phyloP scores from a whole-genome alignment of 306 rosid species.

The Dryas drummondii region DNA sequence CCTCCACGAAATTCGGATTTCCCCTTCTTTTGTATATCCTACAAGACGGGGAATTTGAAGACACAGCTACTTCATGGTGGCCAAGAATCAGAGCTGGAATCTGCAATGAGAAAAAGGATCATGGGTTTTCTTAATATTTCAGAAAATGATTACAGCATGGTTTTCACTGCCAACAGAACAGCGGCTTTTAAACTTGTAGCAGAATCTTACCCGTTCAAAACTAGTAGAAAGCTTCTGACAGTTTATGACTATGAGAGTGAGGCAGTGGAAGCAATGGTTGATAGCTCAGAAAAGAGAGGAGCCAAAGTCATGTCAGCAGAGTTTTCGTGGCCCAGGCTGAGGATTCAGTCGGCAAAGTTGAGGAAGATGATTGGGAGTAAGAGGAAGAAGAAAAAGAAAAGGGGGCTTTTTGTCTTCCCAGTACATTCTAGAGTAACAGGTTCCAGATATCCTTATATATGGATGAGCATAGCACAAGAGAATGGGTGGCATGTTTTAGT shows the following conservation, averaged over 20 bases:
- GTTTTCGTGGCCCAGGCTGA: constrained; percentile 91
- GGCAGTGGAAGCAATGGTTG: constrained; percentile 69
- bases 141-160: constrained; percentile 73
- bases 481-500: constrained; percentile 84
- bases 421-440: constrained; percentile 87
- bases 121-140: constrained; percentile 66
- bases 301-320: constrained; percentile 66
- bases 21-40: constrained; percentile 72
- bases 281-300: constrained; percentile 67
- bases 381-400: constrained; percentile 56
- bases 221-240: constrained; percentile 60
- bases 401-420: constrained; percentile 82
- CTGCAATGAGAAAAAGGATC: constrained; percentile 63
- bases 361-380: constrained; percentile 64
- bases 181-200: constrained; percentile 85
- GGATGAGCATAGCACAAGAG: constrained; percentile 89
- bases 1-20: constrained; percentile 34
- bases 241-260: constrained; percentile 90
- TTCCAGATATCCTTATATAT: constrained; percentile 78
- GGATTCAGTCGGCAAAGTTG: constrained; percentile 63
- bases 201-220: constrained; percentile 68
- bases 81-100: constrained; percentile 64
- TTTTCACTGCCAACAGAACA: constrained; percentile 90
- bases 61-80: constrained; percentile 68
- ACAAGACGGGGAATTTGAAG: constrained; percentile 67